Evolutionary conservation across 768 basidiomycete genomes (phyloP), one percentile per base, ranked within the genome.

Genomic region (Exidia glandulosa): DNA sequence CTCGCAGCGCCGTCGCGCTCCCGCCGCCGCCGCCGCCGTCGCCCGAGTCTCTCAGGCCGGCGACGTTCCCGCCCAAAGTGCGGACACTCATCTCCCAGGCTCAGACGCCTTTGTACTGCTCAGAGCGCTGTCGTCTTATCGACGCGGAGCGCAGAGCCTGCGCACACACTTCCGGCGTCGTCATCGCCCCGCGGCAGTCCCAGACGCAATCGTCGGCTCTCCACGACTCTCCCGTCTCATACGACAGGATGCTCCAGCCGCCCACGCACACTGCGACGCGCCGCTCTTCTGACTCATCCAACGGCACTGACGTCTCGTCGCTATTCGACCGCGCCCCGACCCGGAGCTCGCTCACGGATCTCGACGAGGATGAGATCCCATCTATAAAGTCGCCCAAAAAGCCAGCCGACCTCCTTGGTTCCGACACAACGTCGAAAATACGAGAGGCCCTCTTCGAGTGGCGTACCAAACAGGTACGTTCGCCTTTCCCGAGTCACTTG

Each of bases 21-120:
- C 69, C 63, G 32, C 68, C 66, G 29, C 55, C 62, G 48, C 73
- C 63, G 32, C 60, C 56, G 23, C 63, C 62, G 25, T 58, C 69
- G 3, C 62, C 68, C 47, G 12, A 67, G 23, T 68, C 57, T 9
- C 32, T 41, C 36, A n/a, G 66, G 33, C 67, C 71, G 12, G 57
- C 75, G 23, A 34, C 45, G 47, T 69, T n/a, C 74, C 74, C 2
- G 61, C 75, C 48, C 81, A 81, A 68, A 76, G 32, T 80, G 47
- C 83, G 83, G 52, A 82, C 83, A 12, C 76, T 89, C 73, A 90
- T 90, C 73, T 87, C 89, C 74, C 87, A 87, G 69, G 77, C 77
- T 1, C 88, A 87, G n/a, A 83, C 81, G 1, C 88, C 88, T 23
- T 79, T 91, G 61, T 91, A 92, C 74, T 92, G 89, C 72, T 90